Evolutionary conservation across 176 grass and related monocot genomes (phyloP).

Genomic region (Lolium perenne): DNA sequence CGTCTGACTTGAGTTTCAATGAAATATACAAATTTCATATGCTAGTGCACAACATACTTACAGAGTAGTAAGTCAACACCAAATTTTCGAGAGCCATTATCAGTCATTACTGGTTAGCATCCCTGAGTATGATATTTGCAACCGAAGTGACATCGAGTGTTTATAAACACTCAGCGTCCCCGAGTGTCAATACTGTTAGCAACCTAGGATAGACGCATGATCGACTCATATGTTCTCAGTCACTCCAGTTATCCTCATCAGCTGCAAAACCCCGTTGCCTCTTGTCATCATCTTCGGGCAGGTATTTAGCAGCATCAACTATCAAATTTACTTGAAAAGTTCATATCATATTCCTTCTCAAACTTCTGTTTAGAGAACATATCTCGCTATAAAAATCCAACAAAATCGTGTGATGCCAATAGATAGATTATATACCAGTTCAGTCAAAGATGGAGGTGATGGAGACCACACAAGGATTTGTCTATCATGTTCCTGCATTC

Average conservation of each 20-base stretch:
- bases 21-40: neutral
- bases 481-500: slow-evolving; percentile 70
- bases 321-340: slow-evolving; percentile 10
- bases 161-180: slow-evolving; percentile 3
- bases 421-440: slow-evolving; percentile 59
- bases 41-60: slow-evolving; percentile 16
- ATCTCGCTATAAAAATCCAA: slow-evolving; percentile 15
- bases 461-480: slow-evolving; percentile 95
- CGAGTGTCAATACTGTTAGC: neutral
- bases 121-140: neutral
- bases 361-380: neutral
- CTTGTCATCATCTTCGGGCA: slow-evolving; percentile 59
- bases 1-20: neutral
- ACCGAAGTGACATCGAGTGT: neutral
- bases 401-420: neutral
- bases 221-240: slow-evolving; percentile 39
- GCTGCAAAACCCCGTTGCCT: slow-evolving; percentile 28
- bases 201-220: neutral
- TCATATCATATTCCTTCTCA: neutral
- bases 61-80: neutral
- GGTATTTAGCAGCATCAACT: slow-evolving; percentile 5
- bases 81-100: neutral
- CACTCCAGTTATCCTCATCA: slow-evolving; percentile 83
- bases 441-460: slow-evolving; percentile 57
- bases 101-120: neutral